Percentiles rank a stretch among this genome's conserved stretches.
Evolutionary conservation across 2,329 filamentous ascomycete genomes (phyloP).

Genomic region (Leptographium lundbergii): DNA sequence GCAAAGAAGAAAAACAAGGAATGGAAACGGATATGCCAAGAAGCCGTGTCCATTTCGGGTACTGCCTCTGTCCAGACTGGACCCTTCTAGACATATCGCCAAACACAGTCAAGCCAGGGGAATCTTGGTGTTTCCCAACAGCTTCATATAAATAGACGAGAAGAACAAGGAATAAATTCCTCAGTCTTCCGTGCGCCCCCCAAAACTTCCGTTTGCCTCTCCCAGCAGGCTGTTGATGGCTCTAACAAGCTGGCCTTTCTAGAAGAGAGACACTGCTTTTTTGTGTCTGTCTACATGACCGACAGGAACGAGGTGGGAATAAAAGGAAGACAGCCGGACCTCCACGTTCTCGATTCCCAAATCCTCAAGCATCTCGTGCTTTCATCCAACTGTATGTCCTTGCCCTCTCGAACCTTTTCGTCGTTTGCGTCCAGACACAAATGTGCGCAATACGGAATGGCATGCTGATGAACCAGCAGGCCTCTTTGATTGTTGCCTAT

Average conservation of each 20-base stretch:
- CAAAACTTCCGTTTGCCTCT: background rate
- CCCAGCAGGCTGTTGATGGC: background rate
- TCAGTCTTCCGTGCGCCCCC: background rate
- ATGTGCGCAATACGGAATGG: too few relatives aligned
- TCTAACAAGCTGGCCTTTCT: background rate
- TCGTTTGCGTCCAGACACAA: too few relatives aligned
- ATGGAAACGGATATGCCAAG: background rate
- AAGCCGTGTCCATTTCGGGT: background rate
- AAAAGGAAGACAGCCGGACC: background rate
- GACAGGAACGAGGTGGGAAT: background rate
- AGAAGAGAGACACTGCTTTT: background rate
- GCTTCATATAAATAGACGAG: conserved; percentile 2
- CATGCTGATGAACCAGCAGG: too few relatives aligned
- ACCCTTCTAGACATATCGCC: too few relatives aligned
- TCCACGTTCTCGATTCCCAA: background rate
- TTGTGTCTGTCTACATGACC: background rate
- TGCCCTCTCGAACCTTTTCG: too few relatives aligned
- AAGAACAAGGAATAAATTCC: background rate
- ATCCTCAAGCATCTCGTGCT: background rate
- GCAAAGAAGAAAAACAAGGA: background rate
- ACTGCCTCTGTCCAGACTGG: background rate
- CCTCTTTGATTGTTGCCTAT: background rate
- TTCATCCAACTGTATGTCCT: background rate
- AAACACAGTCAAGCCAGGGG: background rate
- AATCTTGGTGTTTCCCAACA: background rate